Conservation (phyloP, 2,329 filamentous ascomycete genomes). For the Ceratocystis cacaofunesta region DNA sequence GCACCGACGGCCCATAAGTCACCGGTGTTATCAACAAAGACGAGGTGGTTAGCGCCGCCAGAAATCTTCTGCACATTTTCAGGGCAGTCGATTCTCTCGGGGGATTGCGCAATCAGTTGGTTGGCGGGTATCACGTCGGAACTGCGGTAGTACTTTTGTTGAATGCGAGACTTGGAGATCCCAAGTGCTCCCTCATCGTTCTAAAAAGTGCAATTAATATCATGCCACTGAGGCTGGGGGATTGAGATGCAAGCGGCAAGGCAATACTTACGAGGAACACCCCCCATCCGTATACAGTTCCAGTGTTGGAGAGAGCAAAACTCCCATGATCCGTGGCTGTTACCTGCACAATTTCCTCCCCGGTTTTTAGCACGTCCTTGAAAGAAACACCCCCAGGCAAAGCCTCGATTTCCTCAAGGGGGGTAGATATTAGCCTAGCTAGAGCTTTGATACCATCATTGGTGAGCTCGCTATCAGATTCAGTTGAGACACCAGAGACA, state of each 20-base stretch:
- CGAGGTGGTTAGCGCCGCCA: slow-evolving; percentile 42
- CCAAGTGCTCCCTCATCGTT: slow-evolving; percentile 37
- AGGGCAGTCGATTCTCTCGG: slow-evolving; percentile 34
- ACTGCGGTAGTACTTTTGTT: slow-evolving; percentile 3
- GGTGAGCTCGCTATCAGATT: slow-evolving; percentile 19
- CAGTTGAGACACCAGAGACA: background rate
- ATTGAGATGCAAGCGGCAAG: background rate
- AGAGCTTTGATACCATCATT: slow-evolving; percentile 35
- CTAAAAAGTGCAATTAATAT: slow-evolving; percentile 15
- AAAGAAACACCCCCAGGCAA: slow-evolving; percentile 22
- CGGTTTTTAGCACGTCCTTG: slow-evolving; percentile 34
- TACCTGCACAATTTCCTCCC: slow-evolving; percentile 39
- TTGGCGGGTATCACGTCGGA: slow-evolving; percentile 6
- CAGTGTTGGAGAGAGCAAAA: slow-evolving; percentile 46
- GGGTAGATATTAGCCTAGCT: slow-evolving; percentile 45
- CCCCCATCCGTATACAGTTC: slow-evolving; percentile 52
- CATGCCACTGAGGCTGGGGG: background rate
- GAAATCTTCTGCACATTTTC: slow-evolving; percentile 37
- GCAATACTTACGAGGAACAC: slow-evolving; percentile 37
- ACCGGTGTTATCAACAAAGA: slow-evolving; percentile 37
- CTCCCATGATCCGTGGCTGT: slow-evolving; percentile 47
- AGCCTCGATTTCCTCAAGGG: slow-evolving; percentile 21
- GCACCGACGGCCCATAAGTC: slow-evolving; percentile 42
- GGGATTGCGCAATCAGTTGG: slow-evolving; percentile 19
- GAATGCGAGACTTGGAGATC: slow-evolving; percentile 27